Evolutionary conservation across 768 basidiomycete genomes (phyloP), one percentile per base, ranked within the genome.

Genomic region (Tricholoma hemisulphureum): DNA sequence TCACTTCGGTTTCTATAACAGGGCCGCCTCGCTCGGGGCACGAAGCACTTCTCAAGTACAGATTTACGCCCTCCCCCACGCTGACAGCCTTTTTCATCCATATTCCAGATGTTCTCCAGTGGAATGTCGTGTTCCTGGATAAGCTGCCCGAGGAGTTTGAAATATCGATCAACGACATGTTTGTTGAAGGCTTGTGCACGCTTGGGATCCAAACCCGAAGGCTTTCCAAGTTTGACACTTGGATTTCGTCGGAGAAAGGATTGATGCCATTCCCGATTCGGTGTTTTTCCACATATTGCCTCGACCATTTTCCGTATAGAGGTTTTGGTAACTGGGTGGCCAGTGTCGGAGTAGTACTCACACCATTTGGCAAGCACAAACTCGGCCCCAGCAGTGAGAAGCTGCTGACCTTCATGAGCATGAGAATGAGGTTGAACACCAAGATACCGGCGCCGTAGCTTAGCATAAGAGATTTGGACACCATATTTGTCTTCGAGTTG

Each of bases 141-240:
- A 29, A 67, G n/a, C 9, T 65, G 23, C n/a, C 48, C 37, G 2
- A 69, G 61, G 10, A 63, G 11, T 6, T 65, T 32, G 41, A 73
- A 75, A 52, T 71, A 67, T 10, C 66, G 18, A 1, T 64, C 53
- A 10, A 77, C 71, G 10, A 57, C 57, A 7, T 64, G 39, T 4
- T 9, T 34, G 53, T 79, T 78, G 58, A 80, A 73, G 0, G 66
- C 66, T 39, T 67, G 54, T 3, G 67, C 73, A 29, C 67, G 58
- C 53, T 73, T 71, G 1, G 69, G 72, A 55, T 78, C 75, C 0
- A 77, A 63, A 0, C 67, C 69, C 14, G 64, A 60, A 23, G 71
- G 65, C 37, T 57, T 62, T n/a, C n/a, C n/a, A n/a, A n/a, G n/a
- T n/a, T n/a, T n/a, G n/a, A n/a, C n/a, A n/a, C n/a, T n/a, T n/a